These are phyloP conservation scores for Termitomyces sp. DNA, from an alignment of 768 basidiomycete genomes.

Conservation along the genomic window DNA sequence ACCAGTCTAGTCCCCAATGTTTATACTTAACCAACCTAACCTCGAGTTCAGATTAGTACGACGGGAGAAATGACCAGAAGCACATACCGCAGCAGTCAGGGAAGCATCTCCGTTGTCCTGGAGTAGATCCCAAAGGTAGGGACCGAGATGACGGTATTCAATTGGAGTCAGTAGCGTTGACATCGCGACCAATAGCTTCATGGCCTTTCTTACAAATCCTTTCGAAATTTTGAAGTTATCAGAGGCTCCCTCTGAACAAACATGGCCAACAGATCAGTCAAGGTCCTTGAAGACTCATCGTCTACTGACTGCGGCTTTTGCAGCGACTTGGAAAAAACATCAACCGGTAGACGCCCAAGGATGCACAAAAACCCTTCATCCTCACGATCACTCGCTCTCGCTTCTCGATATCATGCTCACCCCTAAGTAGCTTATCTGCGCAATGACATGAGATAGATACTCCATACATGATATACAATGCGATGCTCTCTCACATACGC, in stretches of 20 bases:
- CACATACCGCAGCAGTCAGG: slow-evolving; percentile 48
- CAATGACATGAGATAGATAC: too few species aligned
- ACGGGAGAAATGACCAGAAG: neutral
- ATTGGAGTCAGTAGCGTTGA: slow-evolving; percentile 48
- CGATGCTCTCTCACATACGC: too few species aligned
- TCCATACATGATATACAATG: too few species aligned
- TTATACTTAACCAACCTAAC: too few species aligned
- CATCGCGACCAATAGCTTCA: slow-evolving; percentile 63
- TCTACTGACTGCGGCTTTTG: slow-evolving; percentile 18
- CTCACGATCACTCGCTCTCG: too few species aligned
- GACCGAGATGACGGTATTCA: slow-evolving; percentile 50
- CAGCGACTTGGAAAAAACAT: slow-evolving; percentile 27
- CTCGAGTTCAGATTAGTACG: neutral
- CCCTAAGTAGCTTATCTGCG: too few species aligned
- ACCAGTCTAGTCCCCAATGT: too few species aligned
- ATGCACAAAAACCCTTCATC: too few species aligned
- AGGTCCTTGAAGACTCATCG: slow-evolving; percentile 10
- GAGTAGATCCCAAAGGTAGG: slow-evolving; percentile 56
- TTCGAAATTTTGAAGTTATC: slow-evolving; percentile 40
- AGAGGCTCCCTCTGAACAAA: slow-evolving; percentile 36
- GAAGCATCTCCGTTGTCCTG: slow-evolving; percentile 39
- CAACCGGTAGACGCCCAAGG: too few species aligned
- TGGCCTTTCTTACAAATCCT: slow-evolving; percentile 41
- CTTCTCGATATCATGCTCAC: too few species aligned
- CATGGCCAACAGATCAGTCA: slow-evolving; percentile 28